Evolutionary conservation across 352 stramenopile genomes (phyloP), one percentile per base, ranked within the genome.

Genomic region (Globisporangium apiculatum): DNA sequence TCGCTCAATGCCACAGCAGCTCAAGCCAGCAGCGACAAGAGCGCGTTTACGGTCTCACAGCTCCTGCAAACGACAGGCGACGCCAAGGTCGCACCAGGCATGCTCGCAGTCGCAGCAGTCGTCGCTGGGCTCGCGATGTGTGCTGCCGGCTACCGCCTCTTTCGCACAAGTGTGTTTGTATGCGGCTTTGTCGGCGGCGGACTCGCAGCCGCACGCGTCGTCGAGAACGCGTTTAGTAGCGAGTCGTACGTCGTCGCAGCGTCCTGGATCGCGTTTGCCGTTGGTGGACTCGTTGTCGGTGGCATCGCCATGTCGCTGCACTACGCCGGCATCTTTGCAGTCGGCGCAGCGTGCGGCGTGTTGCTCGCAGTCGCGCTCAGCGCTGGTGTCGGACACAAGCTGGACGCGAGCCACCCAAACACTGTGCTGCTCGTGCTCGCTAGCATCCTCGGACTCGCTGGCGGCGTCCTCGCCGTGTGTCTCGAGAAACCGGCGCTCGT

Each of bases 251-350:
- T 87, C 24, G 63, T 76, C 48, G 82, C 72, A 2, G 72, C 72
- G 37, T 86, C 78, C 3, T 91, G 82, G 82, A 78, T 90, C 64
- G 76, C 69, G 51, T 91, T 91, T 67, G 70, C 82, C 51, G 60
- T 77, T 7, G 73, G 75, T 48, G 81, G 81, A 2, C 57, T 91
- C 35, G 8, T 88, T 5, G 57, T 76, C 17, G 81, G 69, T 17
- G 63, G 73, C 38, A 57, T 84, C 36, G 73, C 72, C 58, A 69
- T 88, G 45, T 78, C 75, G 40, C 53, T 87, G 15, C 87, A 76
- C 60, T 70, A 55, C 37, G 55, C 65, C 9, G 76, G 79, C 42
- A 65, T 89, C 58, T 86, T 86, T 65, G 63, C 84, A 12, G 67
- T 71, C 18, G 81, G 81, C 5, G 79, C 75, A 0, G 69, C 79